A percentile compares a stretch with the other conserved stretches of the same genome.
phyloP scores from a whole-genome alignment of 352 stramenopile species.

The Achlya hypogyna region DNA sequence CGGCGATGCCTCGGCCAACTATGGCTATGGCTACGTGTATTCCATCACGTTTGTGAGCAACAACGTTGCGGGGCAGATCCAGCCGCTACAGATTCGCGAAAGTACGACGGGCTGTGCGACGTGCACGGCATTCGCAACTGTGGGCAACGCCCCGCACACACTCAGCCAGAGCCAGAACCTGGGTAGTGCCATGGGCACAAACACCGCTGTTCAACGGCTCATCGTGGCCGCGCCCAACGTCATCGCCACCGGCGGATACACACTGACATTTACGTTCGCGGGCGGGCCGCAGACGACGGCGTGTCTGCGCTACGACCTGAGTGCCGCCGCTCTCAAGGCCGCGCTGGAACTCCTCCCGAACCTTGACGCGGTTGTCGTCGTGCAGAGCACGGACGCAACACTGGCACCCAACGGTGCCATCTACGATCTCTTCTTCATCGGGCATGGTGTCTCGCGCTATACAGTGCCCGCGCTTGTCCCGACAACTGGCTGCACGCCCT shows the following conservation, averaged over 20 bases:
- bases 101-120: constrained; percentile 7
- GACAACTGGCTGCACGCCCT: constrained; percentile 28
- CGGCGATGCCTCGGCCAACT: constrained; percentile 45
- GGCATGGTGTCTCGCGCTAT: constrained; percentile 47
- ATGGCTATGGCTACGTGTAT: constrained; percentile 55
- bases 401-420: constrained; percentile 46
- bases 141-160: constrained; percentile 27
- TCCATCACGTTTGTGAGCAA: constrained; percentile 74
- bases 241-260: constrained; percentile 48
- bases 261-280: constrained; percentile 36
- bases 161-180: constrained; percentile 32
- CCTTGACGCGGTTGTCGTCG: constrained; percentile 73
- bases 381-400: constrained; percentile 27
- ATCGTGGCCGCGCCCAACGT: constrained; percentile 44
- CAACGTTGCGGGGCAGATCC: constrained; percentile 52
- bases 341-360: constrained; percentile 50
- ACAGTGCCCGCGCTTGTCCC: constrained; percentile 22
- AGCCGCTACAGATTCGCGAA: constrained; percentile 26
- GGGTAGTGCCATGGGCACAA: constrained; percentile 50
- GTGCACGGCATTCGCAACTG: constrained; percentile 36
- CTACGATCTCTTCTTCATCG: constrained; percentile 69
- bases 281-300: constrained; percentile 26
- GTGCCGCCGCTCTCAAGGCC: constrained; percentile 39
- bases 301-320: constrained; percentile 59
- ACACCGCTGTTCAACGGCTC: constrained; percentile 62